These are phyloP conservation scores for Wallacemonas sp. DNA, from an alignment of 208 protist species.

Conservation along the genomic window DNA sequence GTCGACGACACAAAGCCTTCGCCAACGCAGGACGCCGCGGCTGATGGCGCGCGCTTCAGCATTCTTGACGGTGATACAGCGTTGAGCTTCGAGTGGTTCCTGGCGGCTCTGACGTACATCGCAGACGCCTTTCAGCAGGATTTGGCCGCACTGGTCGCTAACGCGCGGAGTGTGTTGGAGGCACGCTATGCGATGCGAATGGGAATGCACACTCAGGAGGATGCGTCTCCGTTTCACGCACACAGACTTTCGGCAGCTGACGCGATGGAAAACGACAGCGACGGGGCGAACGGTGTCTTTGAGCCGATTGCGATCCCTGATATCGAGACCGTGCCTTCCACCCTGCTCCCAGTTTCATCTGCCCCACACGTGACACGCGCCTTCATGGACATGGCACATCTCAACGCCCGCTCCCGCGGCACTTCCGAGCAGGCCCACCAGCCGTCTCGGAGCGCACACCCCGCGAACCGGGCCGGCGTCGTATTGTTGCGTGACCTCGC, in stretches of 20 bases:
- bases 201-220: too few species aligned
- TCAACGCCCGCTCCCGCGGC: too few species aligned
- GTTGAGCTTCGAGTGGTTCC: conserved; percentile 8
- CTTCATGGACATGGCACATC: too few species aligned
- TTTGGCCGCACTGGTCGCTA: background rate
- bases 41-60: background rate
- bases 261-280: background rate
- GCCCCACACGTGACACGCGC: too few species aligned
- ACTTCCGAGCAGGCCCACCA: background rate
- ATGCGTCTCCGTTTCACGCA: background rate
- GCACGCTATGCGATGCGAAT: conserved; percentile 1
- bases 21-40: background rate
- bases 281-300: too few species aligned
- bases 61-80: background rate
- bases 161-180: conserved; percentile 2
- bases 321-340: background rate
- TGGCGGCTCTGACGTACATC: background rate
- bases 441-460: background rate
- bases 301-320: background rate
- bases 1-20: background rate
- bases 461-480: background rate
- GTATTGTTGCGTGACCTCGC: conserved; percentile 10
- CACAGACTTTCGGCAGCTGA: background rate
- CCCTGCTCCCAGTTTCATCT: too few species aligned
- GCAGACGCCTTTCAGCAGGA: background rate